phyloP scores from a whole-genome alignment of 257 asterid species.

The Solanum etuberosum region DNA sequence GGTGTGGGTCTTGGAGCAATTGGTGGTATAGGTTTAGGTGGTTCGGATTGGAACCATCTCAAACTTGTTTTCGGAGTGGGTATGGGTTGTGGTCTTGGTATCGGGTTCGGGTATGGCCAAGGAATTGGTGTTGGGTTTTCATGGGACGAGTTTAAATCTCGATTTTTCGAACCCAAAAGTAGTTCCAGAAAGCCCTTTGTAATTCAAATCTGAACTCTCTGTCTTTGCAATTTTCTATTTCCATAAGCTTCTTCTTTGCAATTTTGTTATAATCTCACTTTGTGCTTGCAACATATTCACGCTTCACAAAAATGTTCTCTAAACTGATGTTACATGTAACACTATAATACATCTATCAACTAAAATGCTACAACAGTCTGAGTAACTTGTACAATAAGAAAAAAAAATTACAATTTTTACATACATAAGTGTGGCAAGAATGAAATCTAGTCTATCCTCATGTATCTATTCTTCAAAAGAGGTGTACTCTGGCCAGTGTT shows the following conservation, averaged over 20 bases:
- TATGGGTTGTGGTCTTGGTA: slow-evolving; percentile 70
- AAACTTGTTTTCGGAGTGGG: slow-evolving; percentile 55
- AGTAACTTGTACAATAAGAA: background rate
- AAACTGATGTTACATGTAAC: background rate
- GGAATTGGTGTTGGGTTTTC: slow-evolving; percentile 59
- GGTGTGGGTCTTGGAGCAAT: slow-evolving; percentile 66
- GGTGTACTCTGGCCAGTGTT: background rate
- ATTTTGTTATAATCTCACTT: background rate
- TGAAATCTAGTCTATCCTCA: background rate
- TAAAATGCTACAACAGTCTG: background rate
- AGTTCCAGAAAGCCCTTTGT: slow-evolving; percentile 30
- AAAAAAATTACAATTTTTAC: background rate
- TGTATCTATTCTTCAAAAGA: background rate
- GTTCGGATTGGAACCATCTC: slow-evolving; percentile 50
- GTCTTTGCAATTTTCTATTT: background rate
- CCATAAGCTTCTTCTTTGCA: background rate
- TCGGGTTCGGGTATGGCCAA: slow-evolving; percentile 72
- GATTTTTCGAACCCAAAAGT: slow-evolving; percentile 12
- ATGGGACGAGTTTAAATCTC: slow-evolving; percentile 32
- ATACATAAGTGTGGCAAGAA: background rate
- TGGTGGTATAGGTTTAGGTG: slow-evolving; percentile 54
- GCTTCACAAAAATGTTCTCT: background rate
- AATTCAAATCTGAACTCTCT: slow-evolving; percentile 8
- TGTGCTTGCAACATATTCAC: background rate
- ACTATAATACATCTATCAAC: background rate